These are phyloP conservation scores for Hygrophorus russula DNA, from an alignment of 768 basidiomycete genomes.

Conservation along the genomic window DNA sequence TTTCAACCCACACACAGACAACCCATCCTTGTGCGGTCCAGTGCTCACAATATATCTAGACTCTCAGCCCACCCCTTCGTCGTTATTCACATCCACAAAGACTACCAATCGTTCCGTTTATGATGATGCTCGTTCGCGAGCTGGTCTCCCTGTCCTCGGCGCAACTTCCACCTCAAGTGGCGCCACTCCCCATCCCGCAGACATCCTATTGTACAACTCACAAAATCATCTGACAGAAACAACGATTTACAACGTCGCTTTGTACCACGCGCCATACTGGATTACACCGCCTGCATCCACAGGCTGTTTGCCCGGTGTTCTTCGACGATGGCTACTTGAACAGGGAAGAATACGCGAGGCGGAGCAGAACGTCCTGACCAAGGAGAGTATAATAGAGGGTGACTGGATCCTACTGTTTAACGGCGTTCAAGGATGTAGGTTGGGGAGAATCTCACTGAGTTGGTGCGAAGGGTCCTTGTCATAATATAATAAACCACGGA, in stretches of 20 bases:
- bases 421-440: conserved; percentile 55
- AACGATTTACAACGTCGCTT: conserved; percentile 62
- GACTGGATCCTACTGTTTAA: conserved; percentile 66
- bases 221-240: conserved; percentile 46
- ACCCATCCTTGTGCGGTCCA: conserved; percentile 13
- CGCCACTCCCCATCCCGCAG: conserved; percentile 23
- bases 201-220: conserved; percentile 57
- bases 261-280: conserved; percentile 49
- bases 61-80: conserved; percentile 36
- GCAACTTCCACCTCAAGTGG: no score
- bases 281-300: conserved; percentile 48
- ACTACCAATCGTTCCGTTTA: conserved; percentile 57
- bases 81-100: conserved; percentile 56
- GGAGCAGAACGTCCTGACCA: conserved; percentile 27
- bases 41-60: conserved; percentile 45
- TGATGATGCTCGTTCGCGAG: conserved; percentile 50
- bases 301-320: conserved; percentile 66
- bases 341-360: conserved; percentile 45
- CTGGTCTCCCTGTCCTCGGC: conserved; percentile 25
- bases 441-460: conserved; percentile 36
- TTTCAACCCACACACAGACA: conserved; percentile 22
- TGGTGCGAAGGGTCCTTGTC: not conserved
- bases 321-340: conserved; percentile 59
- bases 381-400: conserved; percentile 32
- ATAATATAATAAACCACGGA: not conserved